A percentile compares a stretch with the other conserved stretches of the same genome.
phyloP scores from a whole-genome alignment of 2,329 filamentous ascomycete genomes.

The Pleomassaria siparia region DNA sequence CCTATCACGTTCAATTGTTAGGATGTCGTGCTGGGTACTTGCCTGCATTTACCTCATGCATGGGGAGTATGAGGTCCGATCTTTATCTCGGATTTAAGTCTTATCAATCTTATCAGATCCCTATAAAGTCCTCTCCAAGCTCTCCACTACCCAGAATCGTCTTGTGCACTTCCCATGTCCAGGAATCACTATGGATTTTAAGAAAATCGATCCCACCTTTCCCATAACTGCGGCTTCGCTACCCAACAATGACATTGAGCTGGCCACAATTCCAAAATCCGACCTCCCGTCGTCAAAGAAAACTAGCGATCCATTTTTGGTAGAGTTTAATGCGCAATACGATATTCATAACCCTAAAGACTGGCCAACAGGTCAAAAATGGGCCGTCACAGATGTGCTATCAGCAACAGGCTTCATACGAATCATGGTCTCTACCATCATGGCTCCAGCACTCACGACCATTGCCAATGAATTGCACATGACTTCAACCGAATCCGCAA shows the following conservation, averaged over 20 bases:
- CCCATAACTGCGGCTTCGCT: background rate
- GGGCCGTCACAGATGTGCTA: slow-evolving; percentile 6
- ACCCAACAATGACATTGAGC: background rate
- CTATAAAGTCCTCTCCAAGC: background rate
- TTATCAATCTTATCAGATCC: slow-evolving; percentile 1
- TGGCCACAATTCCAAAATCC: background rate
- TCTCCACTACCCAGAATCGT: background rate
- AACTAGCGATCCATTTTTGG: background rate
- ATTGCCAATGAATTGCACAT: slow-evolving; percentile 26
- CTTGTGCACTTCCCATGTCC: background rate
- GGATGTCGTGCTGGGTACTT: no score
- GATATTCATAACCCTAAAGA: slow-evolving; percentile 49
- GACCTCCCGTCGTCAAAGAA: background rate
- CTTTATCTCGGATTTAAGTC: background rate
- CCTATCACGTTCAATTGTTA: no score
- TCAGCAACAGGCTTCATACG: slow-evolving; percentile 21
- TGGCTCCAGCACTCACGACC: slow-evolving; percentile 26
- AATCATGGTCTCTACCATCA: slow-evolving; percentile 35
- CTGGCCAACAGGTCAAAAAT: slow-evolving; percentile 2
- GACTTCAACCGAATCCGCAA: slow-evolving; percentile 20
- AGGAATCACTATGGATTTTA: background rate
- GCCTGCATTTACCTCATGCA: no score
- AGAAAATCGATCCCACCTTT: background rate
- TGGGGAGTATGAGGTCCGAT: no score
- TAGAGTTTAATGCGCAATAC: background rate